Base-by-base conservation (phyloP, 352 stramenopile species). In the Phytophthora boehmeriae region DNA sequence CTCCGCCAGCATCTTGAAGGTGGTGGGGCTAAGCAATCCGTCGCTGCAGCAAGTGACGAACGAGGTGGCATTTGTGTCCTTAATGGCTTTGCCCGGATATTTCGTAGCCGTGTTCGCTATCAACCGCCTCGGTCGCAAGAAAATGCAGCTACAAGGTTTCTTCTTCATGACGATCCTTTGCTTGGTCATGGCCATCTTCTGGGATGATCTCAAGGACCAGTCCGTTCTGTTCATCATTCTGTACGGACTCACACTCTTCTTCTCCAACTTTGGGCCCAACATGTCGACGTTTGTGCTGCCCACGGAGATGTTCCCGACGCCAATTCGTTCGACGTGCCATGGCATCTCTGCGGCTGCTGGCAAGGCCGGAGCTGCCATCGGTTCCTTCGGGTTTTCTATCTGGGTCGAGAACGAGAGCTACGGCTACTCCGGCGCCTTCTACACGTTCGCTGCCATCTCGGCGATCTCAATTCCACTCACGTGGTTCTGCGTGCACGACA, bases 231-330 rank as follows among this genome's bases (percentile, higher is more conserved):
- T 92, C 54, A 73, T 91, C 38, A 56, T 88, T n/a, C 51, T 93
- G 9, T 92, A 89, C 59, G 77, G 80, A 0, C 65, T 90, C 32
- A 76, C 79, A 11, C 79, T 93, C 32, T 91, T 89, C 57, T 88
- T 88, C 54, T 75, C 79, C 30, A 90, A 93, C 65, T 94, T 95
- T 54, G 86, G 86, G 0, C 84, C 86, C 22, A 92, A 92, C 69
- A 75, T 67, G 35, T 87, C 85, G 22, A 94, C 85, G 13, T 95
- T 95, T 71, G 78, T 97, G 39, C 80, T 97, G 68, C 88, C 88
- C 4, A 85, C 89, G 0, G 90, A 96, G 72, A 88, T 96, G 43
- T 79, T 71, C 59, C 73, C 73, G 20, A 96, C 89, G 13, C 73
- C 89, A 54, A 87, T 95, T 59, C 75, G 89, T 22, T 89, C 78